phyloP scores from a whole-genome alignment of 495 filamentous ascomycete genomes.

The Opeltia flavorubescens region DNA sequence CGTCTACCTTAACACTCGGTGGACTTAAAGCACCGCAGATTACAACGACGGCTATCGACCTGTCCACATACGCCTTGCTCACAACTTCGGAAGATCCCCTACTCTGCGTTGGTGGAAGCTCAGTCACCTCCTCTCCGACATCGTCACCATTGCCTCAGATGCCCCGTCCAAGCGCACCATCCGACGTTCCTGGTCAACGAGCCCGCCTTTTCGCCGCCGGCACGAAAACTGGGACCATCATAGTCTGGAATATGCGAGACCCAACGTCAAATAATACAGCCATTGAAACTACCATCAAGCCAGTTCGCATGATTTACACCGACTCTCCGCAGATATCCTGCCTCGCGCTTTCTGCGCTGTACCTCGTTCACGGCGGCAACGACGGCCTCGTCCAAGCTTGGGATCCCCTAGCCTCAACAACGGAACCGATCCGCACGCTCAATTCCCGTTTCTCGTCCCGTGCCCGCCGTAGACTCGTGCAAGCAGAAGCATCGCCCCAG shows the following conservation, averaged over 20 bases:
- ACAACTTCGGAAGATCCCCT: conserved; percentile 66
- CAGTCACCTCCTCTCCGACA: conserved; percentile 39
- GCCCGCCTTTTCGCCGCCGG: conserved; percentile 71
- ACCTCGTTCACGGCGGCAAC: conserved; percentile 83
- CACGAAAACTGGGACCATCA: conserved; percentile 60
- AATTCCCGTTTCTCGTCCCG: conserved; percentile 78
- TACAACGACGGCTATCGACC: conserved; percentile 61
- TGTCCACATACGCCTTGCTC: conserved; percentile 54
- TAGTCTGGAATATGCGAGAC: conserved; percentile 75
- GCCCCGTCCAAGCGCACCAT: conserved; percentile 24
- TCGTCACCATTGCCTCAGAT: conserved; percentile 43
- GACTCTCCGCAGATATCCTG: conserved; percentile 81
- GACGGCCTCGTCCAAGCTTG: conserved; percentile 93
- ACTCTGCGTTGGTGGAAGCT: conserved; percentile 38
- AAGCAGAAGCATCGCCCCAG: conserved; percentile 51
- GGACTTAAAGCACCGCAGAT: conserved; percentile 41
- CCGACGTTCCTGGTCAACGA: conserved; percentile 65
- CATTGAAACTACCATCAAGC: conserved; percentile 39
- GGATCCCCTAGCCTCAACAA: conserved; percentile 79
- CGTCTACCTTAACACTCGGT: conserved; percentile 42
- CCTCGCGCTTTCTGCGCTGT: conserved; percentile 73
- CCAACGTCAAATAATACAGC: conserved; percentile 36
- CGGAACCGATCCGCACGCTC: conserved; percentile 69
- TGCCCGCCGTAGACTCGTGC: conserved; percentile 57
- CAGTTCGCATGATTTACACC: conserved; percentile 72